Evolutionary conservation across 148 eudicot genomes (phyloP).

Genomic region (Oxyria digyna): DNA sequence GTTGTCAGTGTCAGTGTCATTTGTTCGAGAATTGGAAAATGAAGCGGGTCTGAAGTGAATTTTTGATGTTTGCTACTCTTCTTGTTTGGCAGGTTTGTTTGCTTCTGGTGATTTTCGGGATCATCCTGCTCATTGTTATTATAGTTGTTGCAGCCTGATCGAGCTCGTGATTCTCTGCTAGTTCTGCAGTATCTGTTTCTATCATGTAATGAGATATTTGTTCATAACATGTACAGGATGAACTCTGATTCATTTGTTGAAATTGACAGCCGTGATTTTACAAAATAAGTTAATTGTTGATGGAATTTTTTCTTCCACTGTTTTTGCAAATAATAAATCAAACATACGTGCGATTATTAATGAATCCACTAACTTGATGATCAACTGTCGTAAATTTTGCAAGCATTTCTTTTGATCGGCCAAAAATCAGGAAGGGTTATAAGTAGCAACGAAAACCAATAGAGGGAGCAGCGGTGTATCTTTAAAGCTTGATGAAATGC

Average conservation of each 20-base stretch:
- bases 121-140: conserved; percentile 27
- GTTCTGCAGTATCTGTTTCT: background rate
- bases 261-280: background rate
- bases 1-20: no score
- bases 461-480: background rate
- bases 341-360: no score
- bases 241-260: background rate
- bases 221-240: background rate
- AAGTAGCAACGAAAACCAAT: no score
- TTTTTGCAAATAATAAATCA: background rate
- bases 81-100: conserved; percentile 21
- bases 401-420: no score
- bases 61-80: background rate
- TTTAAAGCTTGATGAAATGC: background rate
- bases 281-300: background rate
- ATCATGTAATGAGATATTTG: background rate
- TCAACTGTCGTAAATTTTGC: no score
- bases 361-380: no score
- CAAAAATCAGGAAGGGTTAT: no score
- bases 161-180: background rate
- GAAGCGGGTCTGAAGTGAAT: background rate
- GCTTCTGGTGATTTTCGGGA: conserved; percentile 30
- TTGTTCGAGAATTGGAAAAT: no score
- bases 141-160: conserved; percentile 16
- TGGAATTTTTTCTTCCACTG: background rate